Evolutionary conservation across 768 basidiomycete species (phyloP).

Genomic region (Termitomyces sp.): DNA sequence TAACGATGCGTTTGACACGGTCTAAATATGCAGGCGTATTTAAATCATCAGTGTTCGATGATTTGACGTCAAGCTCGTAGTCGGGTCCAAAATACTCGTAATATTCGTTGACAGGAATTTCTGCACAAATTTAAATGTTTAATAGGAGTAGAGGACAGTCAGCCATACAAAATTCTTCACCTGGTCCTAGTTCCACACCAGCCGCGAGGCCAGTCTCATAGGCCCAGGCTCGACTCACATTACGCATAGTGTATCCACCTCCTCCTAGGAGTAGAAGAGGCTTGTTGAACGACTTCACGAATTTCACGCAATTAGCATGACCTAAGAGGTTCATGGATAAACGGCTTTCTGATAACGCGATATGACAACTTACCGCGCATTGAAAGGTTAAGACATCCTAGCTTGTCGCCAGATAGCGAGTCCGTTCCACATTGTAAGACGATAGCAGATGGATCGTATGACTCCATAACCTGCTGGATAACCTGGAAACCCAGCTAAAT

Average conservation of each 20-base stretch:
- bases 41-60: constrained; percentile 93
- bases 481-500: constrained; percentile 48
- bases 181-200: constrained; percentile 85
- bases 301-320: constrained; percentile 96
- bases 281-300: constrained; percentile 94
- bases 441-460: constrained; percentile 91
- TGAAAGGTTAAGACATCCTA: constrained; percentile 93
- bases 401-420: constrained; percentile 92
- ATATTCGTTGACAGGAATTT: constrained; percentile 98
- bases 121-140: constrained; percentile 24
- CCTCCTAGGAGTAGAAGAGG: constrained; percentile 94
- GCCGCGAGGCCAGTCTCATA: constrained; percentile 98
- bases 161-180: constrained; percentile 38
- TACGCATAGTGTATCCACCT: constrained; percentile 98
- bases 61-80: constrained; percentile 91
- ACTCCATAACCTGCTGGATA: constrained; percentile 90
- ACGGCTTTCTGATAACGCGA: neutral
- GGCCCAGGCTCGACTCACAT: constrained; percentile 96
- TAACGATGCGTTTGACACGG: constrained; percentile 86
- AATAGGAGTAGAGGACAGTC: neutral
- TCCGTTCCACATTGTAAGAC: constrained; percentile 98
- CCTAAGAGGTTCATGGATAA: constrained; percentile 40
- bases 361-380: constrained; percentile 69
- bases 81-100: constrained; percentile 99
- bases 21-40: constrained; percentile 92